These are phyloP conservation scores for Boletellus sp. DNA, from an alignment of 768 basidiomycete species.

Conservation along the genomic window DNA sequence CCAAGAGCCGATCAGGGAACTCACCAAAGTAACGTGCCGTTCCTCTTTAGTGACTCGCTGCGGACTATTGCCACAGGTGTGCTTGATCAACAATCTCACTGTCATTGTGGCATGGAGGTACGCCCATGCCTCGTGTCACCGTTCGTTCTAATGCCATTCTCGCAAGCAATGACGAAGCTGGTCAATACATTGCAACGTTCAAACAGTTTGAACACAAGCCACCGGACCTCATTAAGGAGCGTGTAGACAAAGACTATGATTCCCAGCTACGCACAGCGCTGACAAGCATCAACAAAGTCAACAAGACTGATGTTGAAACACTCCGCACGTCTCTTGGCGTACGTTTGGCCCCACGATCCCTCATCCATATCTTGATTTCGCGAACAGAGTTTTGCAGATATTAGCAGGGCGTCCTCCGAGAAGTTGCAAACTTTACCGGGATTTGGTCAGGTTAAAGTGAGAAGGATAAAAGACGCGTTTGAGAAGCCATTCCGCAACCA, in stretches of 20 bases:
- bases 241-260: conserved; percentile 83
- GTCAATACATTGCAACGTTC: conserved; percentile 83
- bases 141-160: neutral
- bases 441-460: conserved; percentile 91
- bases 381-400: conserved; percentile 77
- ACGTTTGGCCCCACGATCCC: conserved; percentile 28
- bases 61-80: conserved; percentile 45
- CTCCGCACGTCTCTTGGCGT: conserved; percentile 90
- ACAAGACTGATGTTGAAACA: conserved; percentile 96
- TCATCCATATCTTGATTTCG: conserved; percentile 2
- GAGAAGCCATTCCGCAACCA: conserved; percentile 80
- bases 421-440: conserved; percentile 84
- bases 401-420: conserved; percentile 68
- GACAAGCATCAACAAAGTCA: conserved; percentile 89
- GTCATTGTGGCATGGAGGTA: conserved; percentile 91
- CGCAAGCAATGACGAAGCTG: conserved; percentile 82
- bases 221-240: conserved; percentile 92
- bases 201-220: conserved; percentile 94
- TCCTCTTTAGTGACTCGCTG: conserved; percentile 3
- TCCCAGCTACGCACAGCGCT: conserved; percentile 78
- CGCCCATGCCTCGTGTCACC: conserved; percentile 20
- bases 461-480: conserved; percentile 86
- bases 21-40: conserved; percentile 65
- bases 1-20: conserved; percentile 84
- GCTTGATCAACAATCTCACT: conserved; percentile 90